phyloP scores from a whole-genome alignment of 2,329 filamentous ascomycete species.

The Plectosphaerella plurivora region DNA sequence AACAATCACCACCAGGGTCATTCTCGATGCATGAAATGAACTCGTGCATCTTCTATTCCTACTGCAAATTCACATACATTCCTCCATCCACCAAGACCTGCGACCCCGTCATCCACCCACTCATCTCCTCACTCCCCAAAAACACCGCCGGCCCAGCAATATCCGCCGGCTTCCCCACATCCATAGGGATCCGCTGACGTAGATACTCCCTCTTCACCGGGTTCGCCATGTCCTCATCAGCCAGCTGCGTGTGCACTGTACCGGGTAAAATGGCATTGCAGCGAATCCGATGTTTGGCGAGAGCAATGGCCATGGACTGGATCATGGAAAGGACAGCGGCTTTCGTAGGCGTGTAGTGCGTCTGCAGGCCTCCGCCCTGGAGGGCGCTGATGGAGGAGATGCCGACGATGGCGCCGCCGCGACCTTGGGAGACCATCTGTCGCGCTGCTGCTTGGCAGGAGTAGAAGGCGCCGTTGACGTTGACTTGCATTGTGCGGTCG shows the following conservation, averaged over 20 bases:
- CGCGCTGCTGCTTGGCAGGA: slow-evolving; percentile 59
- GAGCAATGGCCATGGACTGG: slow-evolving; percentile 62
- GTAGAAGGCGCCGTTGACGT: slow-evolving; percentile 68
- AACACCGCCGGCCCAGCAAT: slow-evolving; percentile 69
- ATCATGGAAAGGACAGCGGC: slow-evolving; percentile 65
- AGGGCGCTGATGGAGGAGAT: slow-evolving; percentile 61
- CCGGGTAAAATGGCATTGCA: slow-evolving; percentile 69
- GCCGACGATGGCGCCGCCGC: slow-evolving; percentile 59
- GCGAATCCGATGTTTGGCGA: slow-evolving; percentile 61
- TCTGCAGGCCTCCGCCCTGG: slow-evolving; percentile 62
- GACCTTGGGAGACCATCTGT: slow-evolving; percentile 45
- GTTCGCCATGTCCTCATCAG: slow-evolving; percentile 62
- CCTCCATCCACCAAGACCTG: slow-evolving; percentile 71
- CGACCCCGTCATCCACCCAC: slow-evolving; percentile 62
- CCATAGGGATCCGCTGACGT: slow-evolving; percentile 63
- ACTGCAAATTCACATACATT: slow-evolving; percentile 69
- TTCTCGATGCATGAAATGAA: background rate
- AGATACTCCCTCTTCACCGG: slow-evolving; percentile 62
- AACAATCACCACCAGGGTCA: no score
- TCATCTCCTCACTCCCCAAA: slow-evolving; percentile 61
- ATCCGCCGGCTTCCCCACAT: slow-evolving; percentile 56
- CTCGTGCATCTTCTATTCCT: slow-evolving; percentile 10
- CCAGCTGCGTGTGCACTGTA: slow-evolving; percentile 66
- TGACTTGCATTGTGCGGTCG: slow-evolving; percentile 56
- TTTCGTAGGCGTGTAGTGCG: slow-evolving; percentile 71